Evolutionary conservation across 2,329 filamentous ascomycete genomes (phyloP), one percentile per base, ranked within the genome.

Genomic region (Diatrype stigma): DNA sequence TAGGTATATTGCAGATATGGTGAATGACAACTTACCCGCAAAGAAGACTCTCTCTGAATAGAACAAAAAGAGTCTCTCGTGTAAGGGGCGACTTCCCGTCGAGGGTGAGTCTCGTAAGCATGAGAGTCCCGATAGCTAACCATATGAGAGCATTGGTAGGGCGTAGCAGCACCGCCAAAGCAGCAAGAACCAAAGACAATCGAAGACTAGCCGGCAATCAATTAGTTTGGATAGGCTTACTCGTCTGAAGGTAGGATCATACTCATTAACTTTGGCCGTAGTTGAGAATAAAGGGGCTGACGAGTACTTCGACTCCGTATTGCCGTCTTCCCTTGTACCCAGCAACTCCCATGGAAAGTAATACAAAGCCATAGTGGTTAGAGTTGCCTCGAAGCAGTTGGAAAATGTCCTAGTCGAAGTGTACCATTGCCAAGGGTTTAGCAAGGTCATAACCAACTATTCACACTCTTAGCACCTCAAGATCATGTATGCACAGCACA

Each of bases 361-460:
- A 65, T 84, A 84, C 44, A 97, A 74, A 2, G 91, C 93, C 61
- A 84, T 77, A 52, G 88, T 77, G 4, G 93, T 96, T 59, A 99
- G 73, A 1, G 88, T 89, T n/a, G 87, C 90, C 74, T 99, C 94
- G 4, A 97, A 75, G 48, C 86, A 94, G 71, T 99, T 99, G 49
- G 93, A 96, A 64, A 99, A 87, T 1, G 94, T 96, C 45, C 94
- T 82, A 0, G 91, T 93, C 1, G 91, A 94, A 71, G 87, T 94
- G 70, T 94, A 97, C 89, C 90, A 97, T 68, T 96, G 90, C 91
- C 94, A 99, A 6, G 94, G 90, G 69, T 85, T 96, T 62, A 85
- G 74, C 42, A 88, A 69, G 3, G 84, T 85, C 70, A 94, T 78
- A 52, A 80, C 78, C 44, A 96, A 75, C 85, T 91, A 55, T 22